A percentile compares a stretch with the other conserved stretches of the same genome.
phyloP scores from a whole-genome alignment of 2,329 filamentous ascomycete species.

The Phaeosphaeriaceae sp. region DNA sequence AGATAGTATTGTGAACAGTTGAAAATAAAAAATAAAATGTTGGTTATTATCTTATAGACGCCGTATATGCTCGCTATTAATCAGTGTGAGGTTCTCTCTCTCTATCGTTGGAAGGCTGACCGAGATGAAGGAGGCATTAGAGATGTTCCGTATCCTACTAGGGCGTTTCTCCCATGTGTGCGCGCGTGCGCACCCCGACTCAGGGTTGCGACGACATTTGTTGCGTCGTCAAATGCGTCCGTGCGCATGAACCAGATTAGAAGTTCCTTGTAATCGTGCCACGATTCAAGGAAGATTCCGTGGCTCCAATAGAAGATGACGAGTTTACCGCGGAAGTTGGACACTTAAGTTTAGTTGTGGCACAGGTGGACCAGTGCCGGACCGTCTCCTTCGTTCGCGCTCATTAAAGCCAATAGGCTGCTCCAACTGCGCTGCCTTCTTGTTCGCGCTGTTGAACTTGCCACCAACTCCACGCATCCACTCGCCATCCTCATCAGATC shows the following conservation, averaged over 20 bases:
- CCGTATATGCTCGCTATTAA: conserved; percentile 6
- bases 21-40: too few relatives aligned
- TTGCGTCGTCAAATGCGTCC: too few relatives aligned
- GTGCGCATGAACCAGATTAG: not conserved
- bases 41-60: conserved; percentile 2
- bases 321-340: conserved; percentile 27
- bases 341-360: conserved; percentile 39
- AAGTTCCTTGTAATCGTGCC: not conserved
- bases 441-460: conserved; percentile 58
- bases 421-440: conserved; percentile 50
- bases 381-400: conserved; percentile 65
- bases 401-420: conserved; percentile 58
- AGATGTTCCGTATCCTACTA: not conserved
- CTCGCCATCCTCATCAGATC: conserved; percentile 66
- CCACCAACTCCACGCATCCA: conserved; percentile 71
- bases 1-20: too few relatives aligned
- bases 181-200: not conserved
- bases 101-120: not conserved
- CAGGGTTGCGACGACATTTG: too few relatives aligned
- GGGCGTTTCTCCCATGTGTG: not conserved
- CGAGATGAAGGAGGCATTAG: too few relatives aligned
- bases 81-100: not conserved
- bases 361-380: conserved; percentile 64
- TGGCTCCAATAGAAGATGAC: not conserved
- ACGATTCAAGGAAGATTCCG: not conserved